Conservation (phyloP, 2,329 filamentous ascomycete genomes). For the Stemphylium lycopersici region DNA sequence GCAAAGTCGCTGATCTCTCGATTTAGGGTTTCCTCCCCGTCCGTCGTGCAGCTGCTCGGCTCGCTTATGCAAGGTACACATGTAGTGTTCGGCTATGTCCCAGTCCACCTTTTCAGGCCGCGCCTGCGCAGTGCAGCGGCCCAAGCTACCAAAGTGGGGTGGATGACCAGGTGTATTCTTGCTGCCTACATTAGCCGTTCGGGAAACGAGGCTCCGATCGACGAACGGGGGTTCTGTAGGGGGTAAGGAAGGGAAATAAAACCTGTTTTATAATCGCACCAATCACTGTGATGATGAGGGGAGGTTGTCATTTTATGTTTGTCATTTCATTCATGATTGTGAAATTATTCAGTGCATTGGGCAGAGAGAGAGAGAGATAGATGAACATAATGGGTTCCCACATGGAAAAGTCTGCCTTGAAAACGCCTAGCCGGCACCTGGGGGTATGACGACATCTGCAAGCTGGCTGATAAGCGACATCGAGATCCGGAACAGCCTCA, state of each 20-base stretch:
- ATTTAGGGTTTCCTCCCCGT: neutral
- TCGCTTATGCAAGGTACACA: slow-evolving; percentile 19
- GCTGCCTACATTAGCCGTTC: neutral
- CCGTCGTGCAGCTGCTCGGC: neutral
- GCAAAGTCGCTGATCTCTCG: no score
- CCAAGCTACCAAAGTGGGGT: no score
- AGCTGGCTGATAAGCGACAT: neutral
- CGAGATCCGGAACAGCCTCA: neutral
- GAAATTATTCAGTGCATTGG: neutral
- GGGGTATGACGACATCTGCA: neutral
- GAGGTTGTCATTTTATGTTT: no score
- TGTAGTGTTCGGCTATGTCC: neutral
- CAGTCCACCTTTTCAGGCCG: no score
- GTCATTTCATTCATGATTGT: neutral
- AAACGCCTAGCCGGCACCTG: neutral
- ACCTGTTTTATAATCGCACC: neutral
- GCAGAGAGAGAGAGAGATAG: neutral
- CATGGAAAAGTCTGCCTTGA: neutral
- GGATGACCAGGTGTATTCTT: neutral
- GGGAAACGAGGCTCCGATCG: neutral
- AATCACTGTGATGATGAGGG: neutral
- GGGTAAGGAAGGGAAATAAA: neutral
- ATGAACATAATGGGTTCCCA: neutral
- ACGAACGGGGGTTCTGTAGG: slow-evolving; percentile 1
- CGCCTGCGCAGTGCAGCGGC: no score